Percentiles rank a stretch among this genome's conserved stretches.
These are phyloP conservation scores for Centella asiatica DNA, from an alignment of 129 eudicot species.

Conservation along the genomic window DNA sequence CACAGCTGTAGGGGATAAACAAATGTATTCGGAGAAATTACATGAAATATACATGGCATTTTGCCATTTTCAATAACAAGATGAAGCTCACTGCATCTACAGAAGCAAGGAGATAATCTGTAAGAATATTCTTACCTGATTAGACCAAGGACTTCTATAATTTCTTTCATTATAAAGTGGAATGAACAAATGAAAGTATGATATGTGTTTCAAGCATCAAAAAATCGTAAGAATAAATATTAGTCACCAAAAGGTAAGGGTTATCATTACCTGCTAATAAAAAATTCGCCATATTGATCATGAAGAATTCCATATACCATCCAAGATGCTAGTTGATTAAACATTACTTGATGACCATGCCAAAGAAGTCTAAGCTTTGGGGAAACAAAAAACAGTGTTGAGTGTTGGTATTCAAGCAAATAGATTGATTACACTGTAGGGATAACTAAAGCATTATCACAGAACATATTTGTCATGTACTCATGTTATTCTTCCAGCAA, in stretches of 20 bases:
- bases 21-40: no score
- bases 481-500: no score
- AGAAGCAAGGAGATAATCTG: background rate
- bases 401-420: constrained; percentile 9
- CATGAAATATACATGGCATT: no score
- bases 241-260: background rate
- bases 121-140: background rate
- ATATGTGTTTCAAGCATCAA: background rate
- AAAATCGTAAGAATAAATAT: background rate
- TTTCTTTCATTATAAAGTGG: background rate
- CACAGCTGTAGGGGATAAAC: no score
- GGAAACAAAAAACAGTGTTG: background rate
- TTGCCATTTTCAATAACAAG: background rate
- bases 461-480: no score
- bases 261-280: constrained; percentile 49
- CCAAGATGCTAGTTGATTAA: constrained; percentile 89
- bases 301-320: constrained; percentile 94
- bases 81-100: background rate
- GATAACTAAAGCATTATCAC: background rate
- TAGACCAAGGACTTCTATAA: background rate
- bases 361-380: constrained; percentile 73
- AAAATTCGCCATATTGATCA: constrained; percentile 89
- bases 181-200: background rate
- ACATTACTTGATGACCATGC: constrained; percentile 99
- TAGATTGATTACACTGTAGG: background rate